phyloP scores from a whole-genome alignment of 192 early-diverging fungal species.

The Martensiomyces pterosporus region DNA sequence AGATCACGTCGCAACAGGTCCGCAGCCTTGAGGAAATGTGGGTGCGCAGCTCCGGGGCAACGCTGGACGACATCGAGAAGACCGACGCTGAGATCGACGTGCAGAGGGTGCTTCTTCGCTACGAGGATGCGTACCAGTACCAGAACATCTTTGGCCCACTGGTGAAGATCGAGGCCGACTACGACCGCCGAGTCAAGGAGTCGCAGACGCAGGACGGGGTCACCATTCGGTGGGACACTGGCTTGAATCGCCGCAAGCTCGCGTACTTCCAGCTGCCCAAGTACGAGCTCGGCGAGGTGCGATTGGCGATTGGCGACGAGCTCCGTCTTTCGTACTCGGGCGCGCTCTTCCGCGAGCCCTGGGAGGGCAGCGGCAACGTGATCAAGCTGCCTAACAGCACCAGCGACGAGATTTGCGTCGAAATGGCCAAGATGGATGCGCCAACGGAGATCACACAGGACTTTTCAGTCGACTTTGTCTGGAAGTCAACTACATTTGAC shows the following conservation, averaged over 20 bases:
- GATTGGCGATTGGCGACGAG: conserved; percentile 93
- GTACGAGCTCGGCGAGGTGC: conserved; percentile 82
- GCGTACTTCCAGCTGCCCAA: conserved; percentile 94
- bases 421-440: conserved; percentile 67
- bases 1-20: conserved; percentile 81
- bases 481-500: conserved; percentile 97
- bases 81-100: conserved; percentile 71
- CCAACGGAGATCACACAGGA: conserved; percentile 67
- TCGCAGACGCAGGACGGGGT: conserved; percentile 95
- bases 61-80: conserved; percentile 70
- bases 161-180: conserved; percentile 92
- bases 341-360: conserved; percentile 69
- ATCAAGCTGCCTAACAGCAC: conserved; percentile 93
- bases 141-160: conserved; percentile 93
- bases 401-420: conserved; percentile 94
- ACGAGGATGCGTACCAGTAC: conserved; percentile 97
- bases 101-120: conserved; percentile 76
- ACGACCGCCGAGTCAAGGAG: conserved; percentile 83
- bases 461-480: conserved; percentile 96
- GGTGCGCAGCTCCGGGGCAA: conserved; percentile 71
- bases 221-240: conserved; percentile 95
- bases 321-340: conserved; percentile 83
- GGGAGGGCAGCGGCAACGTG: conserved; percentile 88
- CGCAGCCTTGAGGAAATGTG: conserved; percentile 85
- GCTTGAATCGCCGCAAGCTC: conserved; percentile 85